These are phyloP conservation scores for Heterococcus sp. DNA, from an alignment of 108 stramenopile genomes.

Conservation along the genomic window DNA sequence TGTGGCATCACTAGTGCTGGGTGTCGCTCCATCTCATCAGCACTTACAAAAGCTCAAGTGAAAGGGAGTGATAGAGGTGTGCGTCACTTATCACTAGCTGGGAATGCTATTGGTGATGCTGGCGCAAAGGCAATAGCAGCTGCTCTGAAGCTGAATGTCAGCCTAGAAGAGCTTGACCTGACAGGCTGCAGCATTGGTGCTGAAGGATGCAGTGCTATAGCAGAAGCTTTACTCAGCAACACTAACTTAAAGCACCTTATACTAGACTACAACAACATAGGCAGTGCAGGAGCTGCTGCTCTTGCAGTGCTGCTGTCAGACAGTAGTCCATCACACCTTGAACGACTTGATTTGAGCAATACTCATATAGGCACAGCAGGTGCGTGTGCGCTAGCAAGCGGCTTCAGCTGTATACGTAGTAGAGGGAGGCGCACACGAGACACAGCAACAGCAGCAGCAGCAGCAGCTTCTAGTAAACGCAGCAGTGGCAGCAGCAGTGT, in stretches of 20 bases:
- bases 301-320: constrained; percentile 7
- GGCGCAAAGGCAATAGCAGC: constrained; percentile 36
- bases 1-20: constrained; percentile 30
- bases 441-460: not conserved
- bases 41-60: not conserved
- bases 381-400: constrained; percentile 7
- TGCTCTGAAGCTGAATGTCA: constrained; percentile 22
- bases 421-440: too few species aligned
- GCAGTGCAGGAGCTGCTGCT: constrained; percentile 4
- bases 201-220: constrained; percentile 22
- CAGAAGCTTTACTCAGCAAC: constrained; percentile 34
- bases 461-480: not conserved
- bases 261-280: constrained; percentile 27
- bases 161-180: constrained; percentile 34
- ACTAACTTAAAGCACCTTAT: constrained; percentile 26
- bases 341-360: constrained; percentile 8
- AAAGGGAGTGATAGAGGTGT: not conserved
- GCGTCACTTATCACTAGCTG: constrained; percentile 3
- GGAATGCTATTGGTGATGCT: constrained; percentile 25
- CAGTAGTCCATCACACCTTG: not conserved
- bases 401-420: not conserved
- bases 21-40: constrained; percentile 11
- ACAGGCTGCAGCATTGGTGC: constrained; percentile 29
- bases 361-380: constrained; percentile 15
- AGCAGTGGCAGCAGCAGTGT: not conserved